Evolutionary conservation across 805 yeast genomes (phyloP).

Genomic region (Saccharomycopsis capsularis): DNA sequence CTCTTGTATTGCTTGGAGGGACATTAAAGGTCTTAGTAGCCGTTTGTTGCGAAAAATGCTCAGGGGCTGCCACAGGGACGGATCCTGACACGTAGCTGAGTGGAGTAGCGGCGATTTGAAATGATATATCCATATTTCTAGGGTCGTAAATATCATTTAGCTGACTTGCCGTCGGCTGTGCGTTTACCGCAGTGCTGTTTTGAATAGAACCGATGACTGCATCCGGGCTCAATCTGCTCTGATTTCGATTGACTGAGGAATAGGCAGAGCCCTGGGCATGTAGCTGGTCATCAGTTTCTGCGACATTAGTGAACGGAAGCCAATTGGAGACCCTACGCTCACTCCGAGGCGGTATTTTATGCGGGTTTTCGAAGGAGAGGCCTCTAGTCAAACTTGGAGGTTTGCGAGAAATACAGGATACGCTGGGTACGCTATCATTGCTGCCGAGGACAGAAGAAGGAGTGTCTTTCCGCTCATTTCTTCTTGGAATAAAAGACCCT

Average conservation of each 20-base stretch:
- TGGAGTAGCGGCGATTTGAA: neutral
- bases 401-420: too few relatives aligned
- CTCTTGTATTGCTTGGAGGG: too few relatives aligned
- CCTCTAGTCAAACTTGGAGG: slow-evolving; percentile 1
- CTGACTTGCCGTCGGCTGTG: neutral
- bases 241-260: neutral
- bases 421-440: too few relatives aligned
- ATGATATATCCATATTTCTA: neutral
- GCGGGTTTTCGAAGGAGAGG: neutral
- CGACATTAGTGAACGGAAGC: slow-evolving; percentile 4
- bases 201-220: neutral
- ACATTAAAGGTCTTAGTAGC: neutral
- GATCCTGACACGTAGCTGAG: neutral
- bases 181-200: neutral
- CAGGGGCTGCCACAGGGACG: neutral
- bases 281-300: neutral
- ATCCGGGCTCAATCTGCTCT: too few relatives aligned
- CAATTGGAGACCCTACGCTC: slow-evolving; percentile 5
- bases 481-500: neutral
- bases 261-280: neutral
- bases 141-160: neutral
- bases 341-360: slow-evolving; percentile 14
- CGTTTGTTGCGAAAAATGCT: neutral
- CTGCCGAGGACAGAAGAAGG: neutral
- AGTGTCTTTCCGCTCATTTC: slow-evolving; percentile 4